Conservation (phyloP, 805 yeast genomes). For the Schizosaccharomyces octosporus region DNA sequence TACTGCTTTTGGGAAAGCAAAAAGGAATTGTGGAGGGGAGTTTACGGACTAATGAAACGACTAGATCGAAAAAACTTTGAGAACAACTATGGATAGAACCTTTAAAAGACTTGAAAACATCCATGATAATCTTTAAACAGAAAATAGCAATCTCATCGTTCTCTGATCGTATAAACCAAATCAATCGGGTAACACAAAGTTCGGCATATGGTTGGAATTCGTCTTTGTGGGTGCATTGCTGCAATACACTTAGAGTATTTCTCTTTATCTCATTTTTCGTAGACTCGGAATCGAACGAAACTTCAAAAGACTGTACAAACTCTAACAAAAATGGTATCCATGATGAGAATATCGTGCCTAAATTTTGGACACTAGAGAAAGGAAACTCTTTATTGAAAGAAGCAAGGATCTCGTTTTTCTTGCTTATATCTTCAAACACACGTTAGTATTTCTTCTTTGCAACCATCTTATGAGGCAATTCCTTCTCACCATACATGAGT, state of each 20-base stretch:
- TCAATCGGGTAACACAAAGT: slow-evolving; percentile 33
- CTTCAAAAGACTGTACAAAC: background rate
- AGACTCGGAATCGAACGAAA: background rate
- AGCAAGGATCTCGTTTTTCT: background rate
- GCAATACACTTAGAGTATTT: slow-evolving; percentile 45
- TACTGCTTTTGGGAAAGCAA: no score
- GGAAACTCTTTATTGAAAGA: no score
- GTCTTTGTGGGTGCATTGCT: slow-evolving; percentile 58
- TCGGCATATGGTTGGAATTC: slow-evolving; percentile 54
- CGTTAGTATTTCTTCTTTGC: no score
- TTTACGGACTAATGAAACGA: slow-evolving; percentile 53
- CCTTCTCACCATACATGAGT: background rate
- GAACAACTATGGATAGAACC: slow-evolving; percentile 41
- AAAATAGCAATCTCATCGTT: slow-evolving; percentile 90
- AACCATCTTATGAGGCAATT: no score
- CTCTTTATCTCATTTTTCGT: slow-evolving; percentile 21
- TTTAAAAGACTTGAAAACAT: slow-evolving; percentile 68
- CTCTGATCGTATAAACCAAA: slow-evolving; percentile 39
- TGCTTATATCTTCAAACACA: background rate
- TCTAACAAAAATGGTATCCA: background rate
- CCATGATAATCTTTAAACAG: slow-evolving; percentile 67
- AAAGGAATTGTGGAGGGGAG: slow-evolving; percentile 39
- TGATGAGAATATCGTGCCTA: background rate
- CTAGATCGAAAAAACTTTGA: slow-evolving; percentile 50
- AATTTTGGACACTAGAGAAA: no score